A percentile compares a stretch with the other conserved stretches of the same genome.
Evolutionary conservation across 164 flowering plant genomes (phyloP).

Genomic region (Dillenia turbinata): DNA sequence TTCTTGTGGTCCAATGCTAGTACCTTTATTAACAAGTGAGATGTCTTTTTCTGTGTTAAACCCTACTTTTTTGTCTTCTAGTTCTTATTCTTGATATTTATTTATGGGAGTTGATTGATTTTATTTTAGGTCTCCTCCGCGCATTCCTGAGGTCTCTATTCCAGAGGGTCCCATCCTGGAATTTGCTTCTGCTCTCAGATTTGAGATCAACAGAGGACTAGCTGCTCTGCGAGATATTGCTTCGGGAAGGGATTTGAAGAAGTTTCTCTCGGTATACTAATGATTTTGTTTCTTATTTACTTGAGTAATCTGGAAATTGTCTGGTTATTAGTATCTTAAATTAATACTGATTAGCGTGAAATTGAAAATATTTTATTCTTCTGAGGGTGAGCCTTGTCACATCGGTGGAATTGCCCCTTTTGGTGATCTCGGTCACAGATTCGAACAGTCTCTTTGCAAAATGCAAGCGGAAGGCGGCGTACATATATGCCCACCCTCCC

Average conservation of each 20-base stretch:
- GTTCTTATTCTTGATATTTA: background rate
- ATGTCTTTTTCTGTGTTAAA: background rate
- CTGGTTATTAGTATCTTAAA: too few species aligned
- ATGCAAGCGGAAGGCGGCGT: too few species aligned
- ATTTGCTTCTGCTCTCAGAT: constrained; percentile 33
- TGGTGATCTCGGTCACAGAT: too few species aligned
- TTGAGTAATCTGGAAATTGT: too few species aligned
- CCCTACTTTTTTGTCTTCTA: background rate
- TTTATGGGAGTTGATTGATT: background rate
- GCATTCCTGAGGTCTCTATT: constrained; percentile 51
- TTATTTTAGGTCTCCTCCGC: constrained; percentile 59
- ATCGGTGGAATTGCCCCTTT: too few species aligned
- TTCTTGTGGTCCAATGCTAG: constrained; percentile 81
- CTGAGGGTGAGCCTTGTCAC: too few species aligned
- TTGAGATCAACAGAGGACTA: constrained; percentile 40
- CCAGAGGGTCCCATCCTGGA: constrained; percentile 47
- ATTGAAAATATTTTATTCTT: too few species aligned
- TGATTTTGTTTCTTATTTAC: too few species aligned
- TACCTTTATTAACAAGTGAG: constrained; percentile 75
- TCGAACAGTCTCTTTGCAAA: too few species aligned
- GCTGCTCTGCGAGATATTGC: constrained; percentile 40
- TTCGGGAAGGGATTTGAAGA: constrained; percentile 57
- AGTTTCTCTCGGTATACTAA: constrained; percentile 48
- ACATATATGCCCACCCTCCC: too few species aligned
- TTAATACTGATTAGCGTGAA: too few species aligned